These are phyloP conservation scores for Trypanosoma caninum DNA, from an alignment of 208 protist species.

Conservation along the genomic window DNA sequence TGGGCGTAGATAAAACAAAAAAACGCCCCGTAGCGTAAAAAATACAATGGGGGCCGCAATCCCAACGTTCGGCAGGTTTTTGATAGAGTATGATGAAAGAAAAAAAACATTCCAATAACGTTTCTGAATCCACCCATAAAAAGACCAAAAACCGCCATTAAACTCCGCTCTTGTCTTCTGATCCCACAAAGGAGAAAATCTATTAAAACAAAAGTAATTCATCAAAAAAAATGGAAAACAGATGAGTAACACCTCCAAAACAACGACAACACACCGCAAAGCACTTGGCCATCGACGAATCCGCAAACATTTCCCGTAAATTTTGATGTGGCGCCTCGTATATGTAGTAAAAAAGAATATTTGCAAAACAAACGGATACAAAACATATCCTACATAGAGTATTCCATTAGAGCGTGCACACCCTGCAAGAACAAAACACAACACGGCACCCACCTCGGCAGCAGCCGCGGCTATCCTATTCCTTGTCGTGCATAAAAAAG, in stretches of 20 bases:
- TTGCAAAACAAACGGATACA: slow-evolving; percentile 62
- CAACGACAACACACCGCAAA: slow-evolving; percentile 30
- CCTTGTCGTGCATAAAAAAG: slow-evolving; percentile 4
- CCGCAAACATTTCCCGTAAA: slow-evolving; percentile 3
- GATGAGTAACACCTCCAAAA: slow-evolving; percentile 38
- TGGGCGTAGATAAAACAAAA: slow-evolving; percentile 25
- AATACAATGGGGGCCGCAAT: slow-evolving; percentile 49
- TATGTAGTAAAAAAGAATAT: slow-evolving; percentile 30
- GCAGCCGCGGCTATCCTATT: neutral
- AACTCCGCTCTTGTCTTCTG: slow-evolving; percentile 12
- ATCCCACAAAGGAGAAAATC: slow-evolving; percentile 42
- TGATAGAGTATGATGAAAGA: slow-evolving; percentile 49
- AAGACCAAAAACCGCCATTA: slow-evolving; percentile 42
- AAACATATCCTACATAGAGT: slow-evolving; percentile 48
- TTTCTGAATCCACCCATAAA: slow-evolving; percentile 69
- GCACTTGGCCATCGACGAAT: slow-evolving; percentile 34
- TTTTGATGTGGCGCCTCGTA: slow-evolving; percentile 20
- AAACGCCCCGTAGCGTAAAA: slow-evolving; percentile 24
- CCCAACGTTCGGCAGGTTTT: slow-evolving; percentile 66
- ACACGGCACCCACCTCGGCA: slow-evolving; percentile 29
- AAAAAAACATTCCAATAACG: slow-evolving; percentile 78
- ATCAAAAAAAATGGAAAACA: slow-evolving; percentile 45
- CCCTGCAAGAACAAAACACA: slow-evolving; percentile 47
- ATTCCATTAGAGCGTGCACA: slow-evolving; percentile 65
- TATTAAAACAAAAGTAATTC: slow-evolving; percentile 52